These are phyloP conservation scores for Exophiala lecanii-corni DNA, from an alignment of 2,329 filamentous ascomycete genomes.

Conservation along the genomic window DNA sequence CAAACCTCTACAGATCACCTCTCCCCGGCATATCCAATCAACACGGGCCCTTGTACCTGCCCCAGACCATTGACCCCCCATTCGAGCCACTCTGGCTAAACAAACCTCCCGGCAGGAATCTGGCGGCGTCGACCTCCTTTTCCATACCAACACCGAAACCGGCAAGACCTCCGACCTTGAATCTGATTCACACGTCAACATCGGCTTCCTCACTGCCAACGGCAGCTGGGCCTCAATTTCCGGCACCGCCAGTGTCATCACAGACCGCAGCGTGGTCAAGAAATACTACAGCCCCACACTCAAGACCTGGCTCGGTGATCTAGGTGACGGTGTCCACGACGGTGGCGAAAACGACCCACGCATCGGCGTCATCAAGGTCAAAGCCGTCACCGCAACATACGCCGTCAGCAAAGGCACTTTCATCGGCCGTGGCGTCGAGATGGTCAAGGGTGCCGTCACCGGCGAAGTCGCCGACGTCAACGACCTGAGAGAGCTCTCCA, in stretches of 20 bases:
- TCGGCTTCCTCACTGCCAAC: conserved; percentile 69
- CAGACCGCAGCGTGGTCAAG: conserved; percentile 62
- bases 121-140: conserved; percentile 75
- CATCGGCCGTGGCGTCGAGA: conserved; percentile 61
- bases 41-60: too few relatives aligned
- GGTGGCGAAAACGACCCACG: conserved; percentile 76
- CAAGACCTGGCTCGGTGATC: conserved; percentile 82
- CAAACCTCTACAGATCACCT: background rate
- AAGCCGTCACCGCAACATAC: conserved; percentile 68
- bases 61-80: conserved; percentile 44
- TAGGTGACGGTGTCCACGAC: conserved; percentile 78
- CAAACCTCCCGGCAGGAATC: too few relatives aligned
- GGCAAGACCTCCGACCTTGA: conserved; percentile 80
- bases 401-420: conserved; percentile 59
- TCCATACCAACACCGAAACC: conserved; percentile 87
- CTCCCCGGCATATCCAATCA: too few relatives aligned
- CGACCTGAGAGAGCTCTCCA: conserved; percentile 67
- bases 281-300: conserved; percentile 71
- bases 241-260: conserved; percentile 65
- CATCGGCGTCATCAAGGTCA: conserved; percentile 74
- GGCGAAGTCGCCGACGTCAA: conserved; percentile 69
- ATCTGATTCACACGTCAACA: conserved; percentile 69
- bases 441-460: conserved; percentile 70
- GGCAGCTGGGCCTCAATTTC: conserved; percentile 85
- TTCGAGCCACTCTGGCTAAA: conserved; percentile 2